Base-by-base conservation (phyloP, 148 eudicot species). In the Chenopodium album region DNA sequence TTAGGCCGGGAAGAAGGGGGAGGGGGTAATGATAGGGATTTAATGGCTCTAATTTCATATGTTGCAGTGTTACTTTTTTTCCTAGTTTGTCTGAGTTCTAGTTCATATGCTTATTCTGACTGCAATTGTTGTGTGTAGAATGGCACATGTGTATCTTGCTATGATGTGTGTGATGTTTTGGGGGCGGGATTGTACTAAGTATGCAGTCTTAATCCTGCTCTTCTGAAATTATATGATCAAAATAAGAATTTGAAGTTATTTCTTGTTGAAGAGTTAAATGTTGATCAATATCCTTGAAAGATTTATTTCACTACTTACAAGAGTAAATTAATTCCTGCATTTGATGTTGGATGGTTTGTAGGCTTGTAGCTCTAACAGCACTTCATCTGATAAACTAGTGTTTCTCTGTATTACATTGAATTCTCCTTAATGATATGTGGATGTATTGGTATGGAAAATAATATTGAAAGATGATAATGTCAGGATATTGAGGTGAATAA, bases 401-500 rank as follows among this genome's bases (percentile, higher is more conserved):
- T 76, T 76, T 60, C 8, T 32, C 14, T 48, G 19, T 19, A 6
- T 75, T 60, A 22, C 17, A 44, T 1, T 62, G 0, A 26, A 48
- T 75, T 75, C 65, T 56, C 64, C 32, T 75, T 78, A 1, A 64
- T 9, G 48, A 47, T 75, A 28, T 48, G 37, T 46, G 26, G 29
- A 26, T 56, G 14, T 16, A 28, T 73, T 77, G 31, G 9, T 71
- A 14, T 69, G 62, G 16, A 16, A 14, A 13, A 59, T 81, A 68
- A 71, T 52, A 41, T 68, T 9, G 13, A 48, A 62, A 60, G 29
- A 81, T 65, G 62, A 59, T 73, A 65, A 76, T 85, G 22, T 41
- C 88, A 91, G 92, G 96, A 92, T 82, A 87, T 85, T 23, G 89
- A 91, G 79, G 87, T 83, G 71, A 92, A 92, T 80, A 89, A 87